Evolutionary conservation across 2,329 filamentous ascomycete species (phyloP), one percentile per base, ranked within the genome.

Genomic region (Cadophora malorum): DNA sequence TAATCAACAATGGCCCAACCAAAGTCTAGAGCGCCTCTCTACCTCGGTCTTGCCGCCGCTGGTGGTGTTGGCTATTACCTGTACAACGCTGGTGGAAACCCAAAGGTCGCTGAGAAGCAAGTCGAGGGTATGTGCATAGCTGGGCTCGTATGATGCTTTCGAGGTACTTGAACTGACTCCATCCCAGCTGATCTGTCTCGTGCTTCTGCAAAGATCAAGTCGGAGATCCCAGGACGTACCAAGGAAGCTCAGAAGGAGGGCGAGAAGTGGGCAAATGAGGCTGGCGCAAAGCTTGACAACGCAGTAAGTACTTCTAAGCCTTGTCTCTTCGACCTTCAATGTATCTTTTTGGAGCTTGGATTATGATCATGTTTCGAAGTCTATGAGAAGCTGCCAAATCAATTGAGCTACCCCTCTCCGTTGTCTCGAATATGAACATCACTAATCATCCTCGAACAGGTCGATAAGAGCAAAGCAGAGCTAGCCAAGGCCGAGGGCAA

Each of bases 41-140:
- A 83, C 74, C 77, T 90, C 74, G 91, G 90, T 74, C 80, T 88
- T 73, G 86, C 84, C 68, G 88, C 87, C 72, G 90, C 86, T 38
- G 88, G 87, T 75, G 91, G 89, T 72, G 83, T 89, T 67, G 93
- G 91, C 53, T 98, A 97, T 85, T 98, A 98, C 84, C 86, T 98
- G 71, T 99, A 97, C 85, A 85, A 82, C 63, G 91, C 94, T 19
- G 95, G 95, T 70, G 94, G 95, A 67, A 87, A 89, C 79, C 85
- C 93, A 63, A 92, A 91, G 80, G 88, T 86, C 61, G 95, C 94
- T n/a, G 88, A 94, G 85, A 92, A 95, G 84, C 85, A 96, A 80
- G 86, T 92, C 74, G 92, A 97, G 83, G 87, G 95, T 97, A 82
- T 56, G 89, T 82, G 28, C 21, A 58, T 65, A 28, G 16, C 49